Conservation (phyloP, 2,329 filamentous ascomycete genomes). For the Ambrosiella cleistominuta region DNA sequence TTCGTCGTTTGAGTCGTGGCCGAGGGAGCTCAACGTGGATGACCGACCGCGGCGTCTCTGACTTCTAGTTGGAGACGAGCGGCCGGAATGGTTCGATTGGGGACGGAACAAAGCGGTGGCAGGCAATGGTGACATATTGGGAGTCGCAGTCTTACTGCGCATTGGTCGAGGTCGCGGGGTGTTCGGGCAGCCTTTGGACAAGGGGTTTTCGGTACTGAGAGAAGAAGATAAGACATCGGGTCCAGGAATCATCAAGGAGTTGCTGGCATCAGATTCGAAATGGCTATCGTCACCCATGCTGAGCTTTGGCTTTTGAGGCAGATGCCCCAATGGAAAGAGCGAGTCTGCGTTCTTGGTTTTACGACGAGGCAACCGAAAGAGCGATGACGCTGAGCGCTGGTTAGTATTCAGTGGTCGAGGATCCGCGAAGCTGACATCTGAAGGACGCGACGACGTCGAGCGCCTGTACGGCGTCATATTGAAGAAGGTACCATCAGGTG, state of each 20-base stretch:
- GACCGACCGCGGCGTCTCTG: constrained; percentile 56
- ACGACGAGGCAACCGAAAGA: constrained; percentile 66
- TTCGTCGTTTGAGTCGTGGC: constrained; percentile 53
- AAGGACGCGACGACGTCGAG: constrained; percentile 53
- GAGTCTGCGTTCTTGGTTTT: constrained; percentile 57
- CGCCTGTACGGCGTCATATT: constrained; percentile 6
- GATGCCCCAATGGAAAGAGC: constrained; percentile 67
- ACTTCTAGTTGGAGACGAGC: constrained; percentile 50
- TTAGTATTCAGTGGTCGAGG: background rate
- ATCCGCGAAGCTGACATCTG: constrained; percentile 65
- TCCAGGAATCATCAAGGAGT: constrained; percentile 5
- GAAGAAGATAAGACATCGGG: constrained; percentile 4
- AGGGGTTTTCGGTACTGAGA: background rate
- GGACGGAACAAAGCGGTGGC: constrained; percentile 33
- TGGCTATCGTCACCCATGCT: constrained; percentile 11
- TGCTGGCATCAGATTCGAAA: constrained; percentile 8
- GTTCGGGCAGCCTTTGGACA: background rate
- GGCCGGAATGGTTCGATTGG: constrained; percentile 35
- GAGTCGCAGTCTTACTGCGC: constrained; percentile 15
- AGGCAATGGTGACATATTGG: constrained; percentile 26
- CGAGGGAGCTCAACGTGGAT: constrained; percentile 74
- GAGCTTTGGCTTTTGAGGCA: constrained; percentile 53
- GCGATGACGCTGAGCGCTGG: constrained; percentile 9
- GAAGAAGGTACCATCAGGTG: constrained; percentile 7
- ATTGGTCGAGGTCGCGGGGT: constrained; percentile 11